A percentile compares a stretch with the other conserved stretches of the same genome.
These are phyloP conservation scores for Pichia sp. DNA, from an alignment of 1,139 yeast species.

Conservation along the genomic window DNA sequence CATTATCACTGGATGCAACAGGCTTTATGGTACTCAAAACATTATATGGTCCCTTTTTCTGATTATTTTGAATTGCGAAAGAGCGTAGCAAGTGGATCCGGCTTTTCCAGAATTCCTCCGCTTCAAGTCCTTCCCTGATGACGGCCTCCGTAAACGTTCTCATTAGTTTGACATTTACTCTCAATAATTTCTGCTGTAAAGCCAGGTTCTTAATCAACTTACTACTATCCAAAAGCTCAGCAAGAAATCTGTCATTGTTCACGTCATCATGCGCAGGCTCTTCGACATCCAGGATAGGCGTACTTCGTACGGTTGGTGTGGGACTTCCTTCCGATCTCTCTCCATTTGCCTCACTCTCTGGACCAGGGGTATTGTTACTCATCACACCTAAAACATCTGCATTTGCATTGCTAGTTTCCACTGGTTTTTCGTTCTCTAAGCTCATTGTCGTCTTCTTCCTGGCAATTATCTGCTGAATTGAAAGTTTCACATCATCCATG, in stretches of 20 bases:
- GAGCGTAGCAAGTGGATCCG: slow-evolving; percentile 76
- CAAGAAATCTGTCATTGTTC: slow-evolving; percentile 26
- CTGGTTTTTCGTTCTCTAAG: slow-evolving; percentile 6
- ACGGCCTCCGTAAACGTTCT: slow-evolving; percentile 84
- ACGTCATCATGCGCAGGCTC: slow-evolving; percentile 4
- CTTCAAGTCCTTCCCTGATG: slow-evolving; percentile 67
- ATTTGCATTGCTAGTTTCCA: too few relatives aligned
- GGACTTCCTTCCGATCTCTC: neutral
- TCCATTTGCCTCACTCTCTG: neutral
- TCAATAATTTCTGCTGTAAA: slow-evolving; percentile 69
- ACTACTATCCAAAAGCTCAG: slow-evolving; percentile 36
- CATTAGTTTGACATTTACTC: slow-evolving; percentile 64
- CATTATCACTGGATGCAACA: slow-evolving; percentile 81
- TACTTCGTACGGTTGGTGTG: neutral
- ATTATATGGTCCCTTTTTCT: slow-evolving; percentile 88
- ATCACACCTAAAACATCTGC: neutral
- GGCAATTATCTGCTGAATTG: slow-evolving; percentile 65
- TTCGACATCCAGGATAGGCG: neutral
- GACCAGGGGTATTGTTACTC: neutral
- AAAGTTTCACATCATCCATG: slow-evolving; percentile 66
- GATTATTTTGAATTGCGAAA: slow-evolving; percentile 75
- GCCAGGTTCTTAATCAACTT: slow-evolving; percentile 59
- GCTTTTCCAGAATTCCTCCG: slow-evolving; percentile 84
- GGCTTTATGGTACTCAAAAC: slow-evolving; percentile 92
- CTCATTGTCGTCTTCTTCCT: slow-evolving; percentile 43